Percentiles rank a stretch among this genome's conserved stretches.
Evolutionary conservation across 2,329 filamentous ascomycete species (phyloP).

Genomic region (Diaporthe nobilis): DNA sequence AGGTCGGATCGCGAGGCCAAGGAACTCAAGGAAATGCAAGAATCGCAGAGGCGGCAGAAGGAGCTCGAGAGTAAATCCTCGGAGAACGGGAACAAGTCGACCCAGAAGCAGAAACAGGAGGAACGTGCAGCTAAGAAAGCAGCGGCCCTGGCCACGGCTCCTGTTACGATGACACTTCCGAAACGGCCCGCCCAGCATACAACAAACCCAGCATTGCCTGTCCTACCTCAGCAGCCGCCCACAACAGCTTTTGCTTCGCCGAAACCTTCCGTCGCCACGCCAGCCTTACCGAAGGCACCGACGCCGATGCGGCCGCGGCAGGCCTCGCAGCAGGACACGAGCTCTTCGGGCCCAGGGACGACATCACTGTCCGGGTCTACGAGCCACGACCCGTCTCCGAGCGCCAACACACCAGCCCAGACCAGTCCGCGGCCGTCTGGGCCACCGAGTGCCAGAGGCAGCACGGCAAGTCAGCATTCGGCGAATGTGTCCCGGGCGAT

Average conservation of each 20-base stretch:
- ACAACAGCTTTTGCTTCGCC: slow-evolving; percentile 78
- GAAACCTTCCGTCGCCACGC: slow-evolving; percentile 83
- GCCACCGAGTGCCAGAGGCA: slow-evolving; percentile 72
- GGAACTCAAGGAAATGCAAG: slow-evolving; percentile 68
- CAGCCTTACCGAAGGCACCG: slow-evolving; percentile 84
- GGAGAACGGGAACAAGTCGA: slow-evolving; percentile 55
- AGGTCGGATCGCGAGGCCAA: slow-evolving; percentile 74
- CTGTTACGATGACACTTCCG: slow-evolving; percentile 53
- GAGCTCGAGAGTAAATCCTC: slow-evolving; percentile 63
- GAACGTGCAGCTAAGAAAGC: slow-evolving; percentile 60
- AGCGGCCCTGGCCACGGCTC: slow-evolving; percentile 53
- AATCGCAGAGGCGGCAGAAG: slow-evolving; percentile 71
- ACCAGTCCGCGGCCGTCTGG: slow-evolving; percentile 75
- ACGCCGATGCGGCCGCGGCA: slow-evolving; percentile 84
- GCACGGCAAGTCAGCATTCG: slow-evolving; percentile 53
- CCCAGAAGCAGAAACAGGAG: slow-evolving; percentile 60
- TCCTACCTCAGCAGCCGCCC: slow-evolving; percentile 72
- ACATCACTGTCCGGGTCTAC: slow-evolving; percentile 74
- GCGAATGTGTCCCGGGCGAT: slow-evolving; percentile 64
- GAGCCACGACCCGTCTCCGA: slow-evolving; percentile 72
- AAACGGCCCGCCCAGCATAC: slow-evolving; percentile 59
- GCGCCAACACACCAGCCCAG: slow-evolving; percentile 74
- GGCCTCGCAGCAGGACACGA: slow-evolving; percentile 82
- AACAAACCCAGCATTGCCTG: slow-evolving; percentile 60
- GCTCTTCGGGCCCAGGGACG: slow-evolving; percentile 75